A percentile compares a stretch with the other conserved stretches of the same genome.
phyloP scores from a whole-genome alignment of 192 early-diverging fungal genomes.

The Blastocladiella britannica region DNA sequence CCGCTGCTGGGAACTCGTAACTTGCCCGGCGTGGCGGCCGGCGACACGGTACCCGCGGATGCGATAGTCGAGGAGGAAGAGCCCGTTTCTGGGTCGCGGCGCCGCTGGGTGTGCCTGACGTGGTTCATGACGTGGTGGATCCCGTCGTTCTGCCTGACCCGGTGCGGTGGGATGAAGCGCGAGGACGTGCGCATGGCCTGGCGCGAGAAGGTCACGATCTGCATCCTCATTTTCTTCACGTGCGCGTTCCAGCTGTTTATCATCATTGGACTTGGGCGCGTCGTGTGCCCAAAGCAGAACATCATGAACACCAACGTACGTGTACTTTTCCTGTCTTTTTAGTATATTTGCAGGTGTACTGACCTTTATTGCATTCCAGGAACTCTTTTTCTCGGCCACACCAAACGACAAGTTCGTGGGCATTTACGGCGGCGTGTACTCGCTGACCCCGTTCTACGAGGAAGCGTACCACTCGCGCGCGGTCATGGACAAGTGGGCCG shows the following conservation, averaged over 20 bases:
- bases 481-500: conserved; percentile 24
- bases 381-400: neutral
- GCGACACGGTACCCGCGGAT: no score
- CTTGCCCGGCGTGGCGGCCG: no score
- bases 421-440: neutral
- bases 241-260: conserved; percentile 64
- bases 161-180: conserved; percentile 55
- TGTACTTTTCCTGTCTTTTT: no score
- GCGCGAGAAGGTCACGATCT: conserved; percentile 76
- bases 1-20: no score
- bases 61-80: conserved; percentile 29
- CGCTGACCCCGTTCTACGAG: neutral
- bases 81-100: conserved; percentile 18
- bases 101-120: conserved; percentile 49
- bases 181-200: conserved; percentile 86
- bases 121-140: conserved; percentile 75
- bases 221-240: conserved; percentile 58
- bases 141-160: conserved; percentile 27
- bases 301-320: no score
- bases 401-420: neutral
- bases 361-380: no score
- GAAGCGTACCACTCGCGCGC: conserved; percentile 2
- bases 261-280: conserved; percentile 57
- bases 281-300: conserved; percentile 64
- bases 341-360: no score